phyloP scores from a whole-genome alignment of 1,139 yeast genomes.

The Pichia sorboxylosa region DNA sequence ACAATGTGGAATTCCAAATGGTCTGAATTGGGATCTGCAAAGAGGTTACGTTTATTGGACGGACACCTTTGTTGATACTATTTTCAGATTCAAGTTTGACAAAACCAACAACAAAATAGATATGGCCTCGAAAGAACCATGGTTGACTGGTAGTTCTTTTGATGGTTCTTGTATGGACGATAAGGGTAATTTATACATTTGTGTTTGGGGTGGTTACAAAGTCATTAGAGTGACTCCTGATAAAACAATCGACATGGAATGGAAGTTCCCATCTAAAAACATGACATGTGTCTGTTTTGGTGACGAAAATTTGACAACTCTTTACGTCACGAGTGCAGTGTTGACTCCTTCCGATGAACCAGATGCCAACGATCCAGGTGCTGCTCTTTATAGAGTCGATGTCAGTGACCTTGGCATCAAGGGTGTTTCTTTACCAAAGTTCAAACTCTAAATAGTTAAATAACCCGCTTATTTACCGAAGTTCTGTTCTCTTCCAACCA shows the following conservation, averaged over 20 bases:
- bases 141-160: slow-evolving; percentile 36
- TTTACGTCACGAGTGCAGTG: slow-evolving; percentile 63
- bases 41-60: slow-evolving; percentile 49
- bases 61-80: slow-evolving; percentile 48
- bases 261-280: slow-evolving; percentile 48
- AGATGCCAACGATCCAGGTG: slow-evolving; percentile 47
- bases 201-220: slow-evolving; percentile 52
- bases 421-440: slow-evolving; percentile 28
- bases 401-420: slow-evolving; percentile 18
- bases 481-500: slow-evolving; percentile 9
- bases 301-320: slow-evolving; percentile 44
- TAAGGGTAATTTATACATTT: slow-evolving; percentile 54
- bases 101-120: slow-evolving; percentile 26
- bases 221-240: slow-evolving; percentile 41
- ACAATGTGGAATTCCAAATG: slow-evolving; percentile 51
- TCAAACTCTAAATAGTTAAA: slow-evolving; percentile 2
- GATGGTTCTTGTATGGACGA: slow-evolving; percentile 67
- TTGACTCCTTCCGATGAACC: slow-evolving; percentile 24
- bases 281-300: slow-evolving; percentile 66
- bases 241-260: slow-evolving; percentile 44
- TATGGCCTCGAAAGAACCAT: slow-evolving; percentile 26
- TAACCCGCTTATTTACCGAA: too few relatives aligned
- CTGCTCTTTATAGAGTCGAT: slow-evolving; percentile 33
- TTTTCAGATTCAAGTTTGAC: slow-evolving; percentile 56
- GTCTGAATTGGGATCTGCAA: slow-evolving; percentile 58